Evolutionary conservation across 2,329 filamentous ascomycete genomes (phyloP), one percentile per base, ranked within the genome.

Genomic region (Colletotrichum tropicicola): DNA sequence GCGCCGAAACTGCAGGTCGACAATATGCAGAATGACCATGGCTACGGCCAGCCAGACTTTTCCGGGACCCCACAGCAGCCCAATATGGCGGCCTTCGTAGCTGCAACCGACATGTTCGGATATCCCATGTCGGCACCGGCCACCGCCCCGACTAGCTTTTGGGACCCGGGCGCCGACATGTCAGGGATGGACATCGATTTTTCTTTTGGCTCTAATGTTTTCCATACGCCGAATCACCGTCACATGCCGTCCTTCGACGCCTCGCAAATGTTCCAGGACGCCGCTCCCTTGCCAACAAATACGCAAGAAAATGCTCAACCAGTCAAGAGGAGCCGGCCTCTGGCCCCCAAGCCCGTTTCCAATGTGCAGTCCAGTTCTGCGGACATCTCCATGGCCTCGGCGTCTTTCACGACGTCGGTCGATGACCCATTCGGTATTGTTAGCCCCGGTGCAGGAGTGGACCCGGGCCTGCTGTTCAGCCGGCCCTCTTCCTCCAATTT

Each of bases 141-240:
- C 30, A 80, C 81, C 3, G 80, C 80, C 4, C 79, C 84, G 1
- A 75, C 79, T 3, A 85, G 82, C 37, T 89, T 89, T 67, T 90
- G 88, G 88, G 86, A 88, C 64, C 78, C 82, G 4, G 21, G 28
- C 32, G 82, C 84, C 54, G 74, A 75, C 64, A 85, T 89, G 81
- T 74, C 73, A 41, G 81, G 78, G 23, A 88, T 90, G 85, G 87
- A 89, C 60, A 75, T 90, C 56, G 87, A 89, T 70, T 89, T 89
- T 65, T 75, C 78, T 48, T 75, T 82, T 19, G 78, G 77, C 19
- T 72, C 77, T 19, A 78, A 79, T 56, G 74, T 85, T 32, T 86
- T 87, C 68, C 79, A 79, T 58, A 71, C 74, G 19, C 72, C 73
- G n/a, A 70, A 78, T 2, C 78, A 87, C 41, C 82, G 82, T 43